A percentile compares a stretch with the other conserved stretches of the same genome.
phyloP scores from a whole-genome alignment of 2,329 filamentous ascomycete genomes.

The Colletotrichum tofieldiae region DNA sequence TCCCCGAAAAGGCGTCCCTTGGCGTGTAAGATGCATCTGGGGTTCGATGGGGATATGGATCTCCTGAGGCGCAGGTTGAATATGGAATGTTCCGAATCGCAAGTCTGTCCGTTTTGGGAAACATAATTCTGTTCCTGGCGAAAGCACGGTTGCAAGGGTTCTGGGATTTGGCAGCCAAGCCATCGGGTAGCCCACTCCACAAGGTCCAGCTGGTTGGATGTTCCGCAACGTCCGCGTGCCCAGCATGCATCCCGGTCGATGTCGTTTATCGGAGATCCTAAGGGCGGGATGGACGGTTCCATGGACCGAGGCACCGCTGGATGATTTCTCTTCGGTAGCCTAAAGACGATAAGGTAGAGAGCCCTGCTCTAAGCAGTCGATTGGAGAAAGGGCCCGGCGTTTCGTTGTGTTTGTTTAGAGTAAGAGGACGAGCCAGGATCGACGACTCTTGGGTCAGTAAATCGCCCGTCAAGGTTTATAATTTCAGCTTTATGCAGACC shows the following conservation, averaged over 20 bases:
- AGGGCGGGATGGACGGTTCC: background rate
- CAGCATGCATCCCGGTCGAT: conserved; percentile 15
- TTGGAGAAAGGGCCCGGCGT: conserved; percentile 1
- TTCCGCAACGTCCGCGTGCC: background rate
- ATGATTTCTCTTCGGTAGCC: conserved; percentile 26
- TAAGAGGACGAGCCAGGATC: conserved; percentile 14
- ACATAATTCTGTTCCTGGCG: conserved; percentile 17
- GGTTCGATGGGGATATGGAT: background rate
- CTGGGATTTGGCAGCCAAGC: conserved; percentile 32
- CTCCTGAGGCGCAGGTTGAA: conserved; percentile 27
- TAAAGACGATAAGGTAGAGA: conserved; percentile 21
- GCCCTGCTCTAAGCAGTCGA: conserved; percentile 1
- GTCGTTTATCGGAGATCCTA: conserved; percentile 35
- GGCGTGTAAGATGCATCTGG: conserved; percentile 31
- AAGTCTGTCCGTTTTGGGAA: conserved; percentile 44
- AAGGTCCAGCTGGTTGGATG: background rate
- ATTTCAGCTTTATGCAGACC: conserved; percentile 8
- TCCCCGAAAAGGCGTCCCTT: conserved; percentile 20
- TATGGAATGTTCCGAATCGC: conserved; percentile 32
- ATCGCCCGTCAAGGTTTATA: background rate
- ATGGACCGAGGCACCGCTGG: conserved; percentile 13
- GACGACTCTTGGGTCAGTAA: conserved; percentile 2
- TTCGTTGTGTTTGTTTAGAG: conserved; percentile 22
- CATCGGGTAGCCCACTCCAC: conserved; percentile 13
- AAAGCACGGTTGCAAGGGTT: conserved; percentile 35